Conservation (phyloP, 768 basidiomycete genomes). For the Phanerochaete sordida region DNA sequence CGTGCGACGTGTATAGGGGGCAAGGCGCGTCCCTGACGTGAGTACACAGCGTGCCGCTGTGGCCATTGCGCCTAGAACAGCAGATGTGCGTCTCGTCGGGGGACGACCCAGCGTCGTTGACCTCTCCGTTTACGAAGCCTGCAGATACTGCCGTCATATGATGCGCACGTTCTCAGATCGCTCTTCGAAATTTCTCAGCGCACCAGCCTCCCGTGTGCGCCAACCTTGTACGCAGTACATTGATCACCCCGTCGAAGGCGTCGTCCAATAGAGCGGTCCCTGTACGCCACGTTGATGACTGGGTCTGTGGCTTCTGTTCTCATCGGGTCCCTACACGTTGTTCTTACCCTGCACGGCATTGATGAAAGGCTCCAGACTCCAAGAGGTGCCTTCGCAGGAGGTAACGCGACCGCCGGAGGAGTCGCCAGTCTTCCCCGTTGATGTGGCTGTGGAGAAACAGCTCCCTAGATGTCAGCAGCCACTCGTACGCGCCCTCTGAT, state of each 20-base stretch:
- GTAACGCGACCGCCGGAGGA: background rate
- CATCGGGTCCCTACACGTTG: conserved; percentile 12
- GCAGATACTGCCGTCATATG: background rate
- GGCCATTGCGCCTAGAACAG: background rate
- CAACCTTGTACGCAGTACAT: background rate
- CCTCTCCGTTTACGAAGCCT: background rate
- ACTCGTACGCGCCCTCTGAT: background rate
- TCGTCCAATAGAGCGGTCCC: conserved; percentile 3
- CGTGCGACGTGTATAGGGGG: background rate
- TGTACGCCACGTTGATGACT: background rate
- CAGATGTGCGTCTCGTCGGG: background rate
- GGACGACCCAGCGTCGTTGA: background rate
- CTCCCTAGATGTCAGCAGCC: background rate
- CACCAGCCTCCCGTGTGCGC: background rate
- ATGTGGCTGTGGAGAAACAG: background rate
- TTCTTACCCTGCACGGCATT: conserved; percentile 1
- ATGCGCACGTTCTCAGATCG: background rate
- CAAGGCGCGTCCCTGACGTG: background rate
- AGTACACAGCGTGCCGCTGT: background rate
- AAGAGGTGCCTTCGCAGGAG: background rate
- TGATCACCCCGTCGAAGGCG: background rate
- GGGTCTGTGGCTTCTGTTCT: background rate
- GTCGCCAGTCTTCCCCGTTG: background rate
- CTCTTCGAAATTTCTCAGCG: background rate
- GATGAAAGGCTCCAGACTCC: conserved; percentile 3